These are phyloP conservation scores for Cryphonectria naterciae DNA, from an alignment of 2,329 filamentous ascomycete species.

Conservation along the genomic window DNA sequence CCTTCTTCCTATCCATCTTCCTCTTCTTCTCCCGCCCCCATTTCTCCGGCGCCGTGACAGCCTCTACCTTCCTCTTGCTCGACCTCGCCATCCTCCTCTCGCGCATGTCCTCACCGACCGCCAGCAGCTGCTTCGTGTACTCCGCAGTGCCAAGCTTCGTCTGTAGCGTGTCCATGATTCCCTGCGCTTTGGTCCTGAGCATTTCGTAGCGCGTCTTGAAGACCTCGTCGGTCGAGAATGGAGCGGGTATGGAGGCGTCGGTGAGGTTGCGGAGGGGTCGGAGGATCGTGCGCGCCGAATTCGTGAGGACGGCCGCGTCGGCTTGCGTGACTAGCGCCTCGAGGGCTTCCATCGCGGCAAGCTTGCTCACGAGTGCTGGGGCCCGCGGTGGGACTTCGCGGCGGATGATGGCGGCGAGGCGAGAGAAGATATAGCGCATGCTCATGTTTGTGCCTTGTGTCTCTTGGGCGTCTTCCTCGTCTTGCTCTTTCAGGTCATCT, in stretches of 20 bases:
- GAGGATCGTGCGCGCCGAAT: conserved; percentile 65
- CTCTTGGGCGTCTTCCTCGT: conserved; percentile 39
- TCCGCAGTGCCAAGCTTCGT: conserved; percentile 79
- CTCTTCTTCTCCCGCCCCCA: conserved; percentile 79
- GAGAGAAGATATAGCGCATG: conserved; percentile 76
- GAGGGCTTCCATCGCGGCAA: conserved; percentile 74
- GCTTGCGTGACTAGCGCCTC: conserved; percentile 69
- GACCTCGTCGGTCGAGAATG: conserved; percentile 70
- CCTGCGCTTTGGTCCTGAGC: conserved; percentile 72
- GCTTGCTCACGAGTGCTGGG: conserved; percentile 71
- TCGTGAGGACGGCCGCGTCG: conserved; percentile 57
- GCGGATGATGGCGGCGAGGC: conserved; percentile 77
- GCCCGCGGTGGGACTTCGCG: conserved; percentile 70
- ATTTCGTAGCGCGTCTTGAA: conserved; percentile 73
- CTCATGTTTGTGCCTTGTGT: conserved; percentile 50
- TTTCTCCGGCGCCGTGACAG: conserved; percentile 79
- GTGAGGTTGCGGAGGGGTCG: conserved; percentile 78
- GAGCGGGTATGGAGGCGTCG: conserved; percentile 73
- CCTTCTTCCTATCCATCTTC: conserved; percentile 83
- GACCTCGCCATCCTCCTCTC: conserved; percentile 73
- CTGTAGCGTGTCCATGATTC: conserved; percentile 81
- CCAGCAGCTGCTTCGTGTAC: conserved; percentile 75
- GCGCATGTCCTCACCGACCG: conserved; percentile 74
- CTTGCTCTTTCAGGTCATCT: conserved; percentile 39
- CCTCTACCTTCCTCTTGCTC: conserved; percentile 87